Base-by-base conservation (phyloP, 352 stramenopile genomes). In the Globisporangium splendens region DNA sequence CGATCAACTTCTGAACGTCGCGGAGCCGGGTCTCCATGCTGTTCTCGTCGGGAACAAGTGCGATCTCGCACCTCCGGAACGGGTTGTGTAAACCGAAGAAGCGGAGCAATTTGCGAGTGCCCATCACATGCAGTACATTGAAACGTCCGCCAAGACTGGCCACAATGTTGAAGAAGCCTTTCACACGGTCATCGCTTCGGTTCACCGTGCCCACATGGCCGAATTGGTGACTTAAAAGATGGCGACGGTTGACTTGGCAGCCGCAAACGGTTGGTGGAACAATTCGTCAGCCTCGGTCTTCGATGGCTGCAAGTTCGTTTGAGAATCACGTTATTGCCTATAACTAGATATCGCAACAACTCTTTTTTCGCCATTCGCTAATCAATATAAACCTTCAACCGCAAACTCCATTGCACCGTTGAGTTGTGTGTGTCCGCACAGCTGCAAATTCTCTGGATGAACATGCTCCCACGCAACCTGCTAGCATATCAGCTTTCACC, bases 81-180 rank as follows among this genome's bases (percentile, higher is more conserved):
- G 83, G 17, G 72, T 59, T 12, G 77, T 93, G 21, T 73, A 66
- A 8, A 66, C 61, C 14, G 75, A 86, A 3, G 83, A 93, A 72
- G 83, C 79, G 0, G 73, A 84, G 39, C 66, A 84, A 46, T 93
- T 87, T 64, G 83, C 83, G 1, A 69, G 69, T 8, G 59, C 70
- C 14, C 77, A 88, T 14, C 79, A 91, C 71, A 86, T 93, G 83
- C 63, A 66, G 38, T 93, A 90, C 67, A 62, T 91, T 31, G 83
- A 93, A 61, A 91, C 83, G n/a, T 90, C 80, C 13, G 83, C 83
- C 52, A 89, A 90, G 71, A 90, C 78, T 0, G 81, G 79, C 3
- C 56, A 77, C 21, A 87, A 89, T 47, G 83, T 90, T 0, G 65
- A 86, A 31, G 57, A 75, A 14, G 78, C 74, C 4, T 93, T 93